Evolutionary conservation across 495 filamentous ascomycete species (phyloP).

Genomic region (Neurospora sp.): DNA sequence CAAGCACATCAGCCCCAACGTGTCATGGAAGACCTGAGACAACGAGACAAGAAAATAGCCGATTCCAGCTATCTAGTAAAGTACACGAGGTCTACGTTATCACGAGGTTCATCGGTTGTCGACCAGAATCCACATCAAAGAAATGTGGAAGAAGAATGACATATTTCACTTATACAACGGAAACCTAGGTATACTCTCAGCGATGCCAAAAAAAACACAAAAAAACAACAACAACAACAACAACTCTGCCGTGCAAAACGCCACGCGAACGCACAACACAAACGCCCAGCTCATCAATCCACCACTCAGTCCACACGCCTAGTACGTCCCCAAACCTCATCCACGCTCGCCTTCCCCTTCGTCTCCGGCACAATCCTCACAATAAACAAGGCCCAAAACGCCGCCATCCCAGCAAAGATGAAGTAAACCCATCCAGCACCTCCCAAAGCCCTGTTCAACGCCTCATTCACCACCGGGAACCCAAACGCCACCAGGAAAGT

Average conservation of each 20-base stretch:
- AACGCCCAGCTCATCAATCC: neutral
- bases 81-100: no score
- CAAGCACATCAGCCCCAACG: no score
- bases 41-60: no score
- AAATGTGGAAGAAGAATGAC: neutral
- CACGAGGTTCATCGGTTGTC: neutral
- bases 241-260: neutral
- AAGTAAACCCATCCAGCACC: constrained; percentile 79
- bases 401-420: constrained; percentile 68
- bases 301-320: constrained; percentile 38
- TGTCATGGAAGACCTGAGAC: no score
- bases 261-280: neutral
- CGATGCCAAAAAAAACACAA: neutral
- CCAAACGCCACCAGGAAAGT: constrained; percentile 90
- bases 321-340: constrained; percentile 80
- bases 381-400: constrained; percentile 56
- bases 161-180: neutral
- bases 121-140: neutral
- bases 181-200: neutral
- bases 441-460: constrained; percentile 46
- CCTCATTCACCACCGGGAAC: constrained; percentile 76
- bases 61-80: no score
- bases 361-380: constrained; percentile 70
- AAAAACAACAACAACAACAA: neutral
- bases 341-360: constrained; percentile 63